Evolutionary conservation across 2,329 filamentous ascomycete species (phyloP).

Genomic region (Calycina herbarum): DNA sequence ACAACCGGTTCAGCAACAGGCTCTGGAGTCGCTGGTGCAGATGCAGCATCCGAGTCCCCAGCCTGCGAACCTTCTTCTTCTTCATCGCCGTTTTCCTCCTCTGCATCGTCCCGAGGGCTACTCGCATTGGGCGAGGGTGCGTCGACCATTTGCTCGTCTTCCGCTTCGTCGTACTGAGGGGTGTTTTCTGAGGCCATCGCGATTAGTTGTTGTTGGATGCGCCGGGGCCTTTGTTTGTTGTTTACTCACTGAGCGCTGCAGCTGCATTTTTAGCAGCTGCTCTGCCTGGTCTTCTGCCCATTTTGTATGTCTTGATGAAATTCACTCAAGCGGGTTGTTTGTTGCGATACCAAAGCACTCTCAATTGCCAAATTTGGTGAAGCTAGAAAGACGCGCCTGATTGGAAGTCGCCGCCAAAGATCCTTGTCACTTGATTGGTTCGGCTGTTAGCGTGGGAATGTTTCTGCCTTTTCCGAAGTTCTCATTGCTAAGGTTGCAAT

Average conservation of each 20-base stretch:
- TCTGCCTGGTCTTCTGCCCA: slow-evolving; percentile 52
- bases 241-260: slow-evolving; percentile 51
- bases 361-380: not conserved
- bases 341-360: not conserved
- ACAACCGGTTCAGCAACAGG: slow-evolving; percentile 53
- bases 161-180: slow-evolving; percentile 46
- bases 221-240: slow-evolving; percentile 18
- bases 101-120: slow-evolving; percentile 33
- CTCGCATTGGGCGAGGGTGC: slow-evolving; percentile 35
- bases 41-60: slow-evolving; percentile 51
- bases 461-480: not conserved
- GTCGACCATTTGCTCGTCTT: slow-evolving; percentile 49
- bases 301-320: slow-evolving; percentile 21
- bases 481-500: not conserved
- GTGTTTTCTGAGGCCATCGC: slow-evolving; percentile 45
- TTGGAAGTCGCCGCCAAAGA: not conserved
- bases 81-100: slow-evolving; percentile 49
- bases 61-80: slow-evolving; percentile 45
- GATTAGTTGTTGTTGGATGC: slow-evolving; percentile 17
- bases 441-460: slow-evolving; percentile 1
- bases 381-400: slow-evolving; percentile 1
- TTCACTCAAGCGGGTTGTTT: not conserved
- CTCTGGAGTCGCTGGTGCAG: slow-evolving; percentile 36
- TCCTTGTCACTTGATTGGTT: not conserved
- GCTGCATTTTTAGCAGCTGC: slow-evolving; percentile 55